Percentiles rank a stretch among this genome's conserved stretches.
Conservation (phyloP, 2,329 filamentous ascomycete genomes). For the Fusarium camptoceras region DNA sequence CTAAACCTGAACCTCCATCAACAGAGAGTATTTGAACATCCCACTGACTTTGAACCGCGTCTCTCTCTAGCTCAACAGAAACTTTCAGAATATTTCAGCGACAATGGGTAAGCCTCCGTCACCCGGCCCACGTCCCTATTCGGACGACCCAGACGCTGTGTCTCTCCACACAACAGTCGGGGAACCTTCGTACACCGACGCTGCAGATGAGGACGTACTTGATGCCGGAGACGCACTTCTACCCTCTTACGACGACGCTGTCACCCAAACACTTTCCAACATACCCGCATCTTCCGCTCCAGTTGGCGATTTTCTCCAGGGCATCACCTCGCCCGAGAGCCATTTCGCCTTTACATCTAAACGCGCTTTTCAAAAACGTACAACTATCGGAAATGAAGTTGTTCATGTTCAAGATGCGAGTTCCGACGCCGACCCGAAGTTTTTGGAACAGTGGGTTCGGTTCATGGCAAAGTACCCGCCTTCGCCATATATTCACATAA, state of each 20-base stretch:
- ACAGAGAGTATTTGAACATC: neutral
- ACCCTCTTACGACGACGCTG: slow-evolving; percentile 5
- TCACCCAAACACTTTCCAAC: neutral
- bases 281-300: too few species aligned
- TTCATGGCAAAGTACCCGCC: slow-evolving; percentile 27
- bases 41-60: rapidly evolving
- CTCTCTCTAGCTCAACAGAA: too few species aligned
- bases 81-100: rapidly evolving
- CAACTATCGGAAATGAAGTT: slow-evolving; percentile 33
- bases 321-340: slow-evolving; percentile 9
- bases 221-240: neutral
- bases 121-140: neutral
- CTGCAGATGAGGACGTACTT: slow-evolving; percentile 4
- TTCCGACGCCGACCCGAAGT: slow-evolving; percentile 25
- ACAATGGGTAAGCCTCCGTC: slow-evolving; percentile 18
- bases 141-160: slow-evolving; percentile 38
- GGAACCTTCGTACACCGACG: slow-evolving; percentile 19
- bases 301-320: neutral
- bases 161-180: slow-evolving; percentile 36
- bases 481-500: slow-evolving; percentile 38
- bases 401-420: slow-evolving; percentile 23
- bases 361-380: slow-evolving; percentile 32
- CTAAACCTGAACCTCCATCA: neutral
- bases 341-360: slow-evolving; percentile 20
- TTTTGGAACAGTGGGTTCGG: slow-evolving; percentile 31